A percentile compares a stretch with the other conserved stretches of the same genome.
Conservation (phyloP, 2,329 filamentous ascomycete species). For the Stachybotrys chlorohalonatus region DNA sequence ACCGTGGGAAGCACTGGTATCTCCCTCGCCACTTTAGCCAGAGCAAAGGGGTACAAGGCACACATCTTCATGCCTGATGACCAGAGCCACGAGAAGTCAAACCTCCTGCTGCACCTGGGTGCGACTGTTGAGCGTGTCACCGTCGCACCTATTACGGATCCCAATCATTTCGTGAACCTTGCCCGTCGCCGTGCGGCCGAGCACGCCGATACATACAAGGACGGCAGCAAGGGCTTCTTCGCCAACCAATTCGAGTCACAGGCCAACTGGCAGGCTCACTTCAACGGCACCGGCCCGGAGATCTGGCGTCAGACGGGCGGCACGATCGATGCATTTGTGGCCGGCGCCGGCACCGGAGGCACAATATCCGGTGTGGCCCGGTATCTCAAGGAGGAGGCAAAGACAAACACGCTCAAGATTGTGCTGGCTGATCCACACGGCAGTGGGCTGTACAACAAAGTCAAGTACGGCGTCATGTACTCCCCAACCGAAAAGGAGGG, state of each 20-base stretch:
- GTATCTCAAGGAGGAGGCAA: slow-evolving; percentile 63
- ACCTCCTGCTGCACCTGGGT: slow-evolving; percentile 80
- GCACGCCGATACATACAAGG: slow-evolving; percentile 50
- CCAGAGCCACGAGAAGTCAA: slow-evolving; percentile 79
- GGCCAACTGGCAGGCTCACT: slow-evolving; percentile 83
- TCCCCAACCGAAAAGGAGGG: slow-evolving; percentile 81
- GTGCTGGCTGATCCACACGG: slow-evolving; percentile 92
- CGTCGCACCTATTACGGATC: slow-evolving; percentile 88
- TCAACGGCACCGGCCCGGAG: slow-evolving; percentile 77
- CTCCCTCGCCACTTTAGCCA: slow-evolving; percentile 79
- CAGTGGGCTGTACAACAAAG: slow-evolving; percentile 83
- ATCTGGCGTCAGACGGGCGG: slow-evolving; percentile 73
- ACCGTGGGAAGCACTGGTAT: slow-evolving; percentile 96
- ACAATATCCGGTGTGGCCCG: slow-evolving; percentile 82
- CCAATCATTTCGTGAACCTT: slow-evolving; percentile 88
- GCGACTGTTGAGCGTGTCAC: slow-evolving; percentile 86
- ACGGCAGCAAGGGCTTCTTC: slow-evolving; percentile 75
- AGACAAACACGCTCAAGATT: slow-evolving; percentile 54
- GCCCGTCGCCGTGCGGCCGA: slow-evolving; percentile 67
- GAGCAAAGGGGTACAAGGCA: slow-evolving; percentile 80
- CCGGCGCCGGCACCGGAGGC: slow-evolving; percentile 88
- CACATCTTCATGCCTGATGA: slow-evolving; percentile 98
- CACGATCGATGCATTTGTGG: slow-evolving; percentile 75
- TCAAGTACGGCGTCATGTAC: slow-evolving; percentile 95
- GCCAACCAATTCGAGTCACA: slow-evolving; percentile 92